Evolutionary conservation across 306 rosid species (phyloP), one percentile per base, ranked within the genome.

Genomic region (Lupinus albus): DNA sequence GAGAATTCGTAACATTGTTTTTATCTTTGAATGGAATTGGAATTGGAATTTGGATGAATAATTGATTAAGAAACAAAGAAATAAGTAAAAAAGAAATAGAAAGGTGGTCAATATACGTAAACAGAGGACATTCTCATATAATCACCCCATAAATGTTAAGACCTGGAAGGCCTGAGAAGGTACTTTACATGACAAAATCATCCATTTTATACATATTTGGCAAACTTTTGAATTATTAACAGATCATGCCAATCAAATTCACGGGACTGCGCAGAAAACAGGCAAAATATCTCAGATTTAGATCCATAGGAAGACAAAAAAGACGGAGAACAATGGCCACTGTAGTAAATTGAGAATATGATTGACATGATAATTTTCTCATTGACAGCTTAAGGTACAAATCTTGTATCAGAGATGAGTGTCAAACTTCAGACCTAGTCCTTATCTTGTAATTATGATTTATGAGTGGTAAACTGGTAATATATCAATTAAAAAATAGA

Each of bases 121-220:
- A 25, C 16, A 28, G 28, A 60, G 32, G 69, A 32, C 33, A 35
- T 46, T 45, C 57, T 55, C 56, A 38, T 55, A 64, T 25, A 47
- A 54, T 25, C 20, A 30, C 7, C 30, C 15, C 1, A 16, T 42
- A 39, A 35, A 50, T 39, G 20, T 15, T 3, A 50, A 38, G 68
- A 63, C 52, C 11, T 53, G 11, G 16, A 51, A 49, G 56, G 50
- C 56, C 21, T 12, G 57, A 46, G 57, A 64, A 17, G 39, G 61
- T 48, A 50, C 32, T 72, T 30, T 59, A 36, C 61, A 64, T 50
- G 10, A 8, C 54, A 59, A 48, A 77, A 44, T 30, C 1, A 60
- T 67, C 60, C 20, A 56, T 51, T 41, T 28, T 33, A 58, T 10
- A 15, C 52, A 21, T 4, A 77, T 57, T 57, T 64, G 41, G 58